These are phyloP conservation scores for Pichia inconspicua DNA, from an alignment of 1,139 yeast species.

Conservation along the genomic window DNA sequence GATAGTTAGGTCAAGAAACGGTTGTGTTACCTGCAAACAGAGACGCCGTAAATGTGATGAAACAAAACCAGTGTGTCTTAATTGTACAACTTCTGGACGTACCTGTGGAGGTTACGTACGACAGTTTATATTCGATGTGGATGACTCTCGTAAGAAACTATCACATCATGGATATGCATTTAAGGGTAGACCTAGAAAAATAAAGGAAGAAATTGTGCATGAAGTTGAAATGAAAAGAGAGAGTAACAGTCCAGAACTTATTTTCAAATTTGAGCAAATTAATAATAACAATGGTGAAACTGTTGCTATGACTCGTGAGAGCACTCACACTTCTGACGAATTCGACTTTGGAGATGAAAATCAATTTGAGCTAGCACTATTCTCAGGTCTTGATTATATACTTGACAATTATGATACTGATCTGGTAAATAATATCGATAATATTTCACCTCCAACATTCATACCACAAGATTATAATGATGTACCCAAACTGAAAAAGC, in stretches of 20 bases:
- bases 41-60: conserved; percentile 53
- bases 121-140: conserved; percentile 41
- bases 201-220: not conserved
- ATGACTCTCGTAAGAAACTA: conserved; percentile 29
- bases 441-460: not conserved
- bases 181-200: not conserved
- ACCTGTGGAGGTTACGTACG: conserved; percentile 44
- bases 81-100: conserved; percentile 40
- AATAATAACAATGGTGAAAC: not conserved
- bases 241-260: not conserved
- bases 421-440: conserved; percentile 1
- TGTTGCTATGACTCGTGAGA: not conserved
- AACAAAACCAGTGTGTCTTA: conserved; percentile 44
- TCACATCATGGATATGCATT: not conserved
- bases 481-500: conserved; percentile 11
- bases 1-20: conserved; percentile 42
- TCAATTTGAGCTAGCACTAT: conserved; percentile 25
- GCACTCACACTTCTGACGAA: conserved; percentile 1
- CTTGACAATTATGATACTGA: conserved; percentile 15
- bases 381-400: conserved; percentile 27
- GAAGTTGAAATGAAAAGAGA: not conserved
- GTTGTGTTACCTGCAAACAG: conserved; percentile 39
- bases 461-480: not conserved
- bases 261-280: not conserved
- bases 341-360: conserved; percentile 19